Base-by-base conservation (phyloP, 2,329 filamentous ascomycete species). In the Hymenoscyphus salicellus region DNA sequence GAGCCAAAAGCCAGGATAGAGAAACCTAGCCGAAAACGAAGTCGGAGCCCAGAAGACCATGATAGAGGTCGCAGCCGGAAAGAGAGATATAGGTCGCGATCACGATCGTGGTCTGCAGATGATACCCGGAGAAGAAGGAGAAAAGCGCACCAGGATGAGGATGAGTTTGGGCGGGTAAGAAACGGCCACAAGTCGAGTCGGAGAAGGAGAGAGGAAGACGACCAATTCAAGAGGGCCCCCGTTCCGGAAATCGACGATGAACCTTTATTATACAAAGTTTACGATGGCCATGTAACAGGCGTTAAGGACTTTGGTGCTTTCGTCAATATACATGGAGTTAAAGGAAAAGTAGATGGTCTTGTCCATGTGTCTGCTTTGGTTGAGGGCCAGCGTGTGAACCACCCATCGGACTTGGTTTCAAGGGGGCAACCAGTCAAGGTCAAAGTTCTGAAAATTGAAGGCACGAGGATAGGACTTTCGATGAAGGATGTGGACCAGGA, bases 401-500 rank as follows among this genome's bases (percentile, higher is more conserved):
- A 98, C 75, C 95, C 95, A 0, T 93, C 92, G 0, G 95, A 99
- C 74, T 79, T 99, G 1, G 83, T 99, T 4, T 85, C 89, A 2
- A 84, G 86, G 66, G 91, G 90, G 5, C 93, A 98, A 75, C 80
- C 86, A 1, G 92, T 99, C 62, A 96, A 95, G 76, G 92, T 98
- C 72, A 99, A 99, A 77, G 89, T 99, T 28, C 82, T 90, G 72
- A 97, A 91, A 74, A 88, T 97, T 61, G 91, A 98, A 73, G 89
- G 90, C 3, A 86, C 82, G 61, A 85, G 91, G 32, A 89, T 98
- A 72, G 93, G 93, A 0, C 79, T 99, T 5, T 97, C 93, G 0
- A 97, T 99, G 93, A 97, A 97, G 74, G 94, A 97, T 67, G 93
- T 97, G 17, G 94, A 99, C 71, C 95, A 99, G 76, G 84, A 86